Base-by-base conservation (phyloP, 257 asterid genomes). In the Rehmannia glutinosa region DNA sequence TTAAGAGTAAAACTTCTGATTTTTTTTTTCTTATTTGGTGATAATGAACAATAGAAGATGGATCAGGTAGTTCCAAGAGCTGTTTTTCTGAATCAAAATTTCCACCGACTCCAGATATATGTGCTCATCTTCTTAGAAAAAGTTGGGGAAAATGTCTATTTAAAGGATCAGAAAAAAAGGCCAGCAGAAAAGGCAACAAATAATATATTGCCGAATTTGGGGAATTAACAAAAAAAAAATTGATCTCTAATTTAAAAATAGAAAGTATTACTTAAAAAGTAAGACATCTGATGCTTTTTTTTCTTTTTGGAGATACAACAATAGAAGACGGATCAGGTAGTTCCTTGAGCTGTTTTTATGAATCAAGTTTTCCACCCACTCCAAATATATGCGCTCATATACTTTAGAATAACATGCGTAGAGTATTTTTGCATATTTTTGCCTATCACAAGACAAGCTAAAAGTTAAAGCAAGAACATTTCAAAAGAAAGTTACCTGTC, bases 401-500 rank as follows among this genome's bases (percentile, higher is more conserved):
- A 50, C 42, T 5, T 43, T 12, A 17, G 39, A 53, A 52, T 19
- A 71, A 28, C 69, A 45, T 63, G 55, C 41, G 15, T 51, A 17
- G 39, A 6, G 16, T n/a, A n/a, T n/a, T n/a, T n/a, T 28, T 30
- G 19, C 43, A 43, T 12, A 47, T 5, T 16, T 72, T 25, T 46
- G 30, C 32, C 5, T 7, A 23, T 41, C 58, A 51, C 24, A 49
- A 35, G 24, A 57, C 51, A 55, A 46, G 52, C 47, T 6, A 65
- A 73, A 54, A 33, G 27, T 6, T 20, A 17, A 70, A 36, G 21
- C 30, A 70, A 62, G 36, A 66, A 19, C 17, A 13, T 64, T 25
- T 52, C 23, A 54, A 73, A 43, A 55, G 19, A 20, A 59, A 70
- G 55, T 66, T 80, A 91, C 97, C 97, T 65, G 96, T 86, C 84